Base-by-base conservation (phyloP, 257 asterid species). In the Galeopsis tetrahit region DNA sequence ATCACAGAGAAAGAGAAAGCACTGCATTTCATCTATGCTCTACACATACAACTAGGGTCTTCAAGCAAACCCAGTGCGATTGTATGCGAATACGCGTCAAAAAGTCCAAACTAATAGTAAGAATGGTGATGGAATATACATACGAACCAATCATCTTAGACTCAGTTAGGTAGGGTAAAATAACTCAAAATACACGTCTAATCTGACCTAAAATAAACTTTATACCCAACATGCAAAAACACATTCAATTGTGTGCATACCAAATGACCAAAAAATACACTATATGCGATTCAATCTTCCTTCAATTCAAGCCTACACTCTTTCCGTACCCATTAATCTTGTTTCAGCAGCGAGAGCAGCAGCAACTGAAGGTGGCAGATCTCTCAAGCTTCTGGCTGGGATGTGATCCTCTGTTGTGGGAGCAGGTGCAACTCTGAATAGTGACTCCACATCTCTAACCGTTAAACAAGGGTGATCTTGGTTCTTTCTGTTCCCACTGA, bases 271-370 rank as follows among this genome's bases (percentile, higher is more conserved):
- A 21, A 21, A 21, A 21, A 21, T 21, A 21, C 28, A 21, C 28
- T 21, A 21, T 21, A 21, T 21, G 28, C 28, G 28, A 21, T 21
- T 21, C 28, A 21, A 21, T 21, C 28, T 21, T 21, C 1, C 28
- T 21, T 21, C 28, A 21, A 21, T 21, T 21, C 28, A 21, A 21
- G 28, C 28, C 28, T 21, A 21, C 28, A 21, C 28, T 21, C 67
- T 71, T 68, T 70, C 59, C 31, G 71, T 67, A 32, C 81, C 86
- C 77, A 68, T 80, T 71, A 85, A 77, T 83, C 98, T 86, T 85
- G 85, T 83, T 84, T 94, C 96, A 66, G 98, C 98, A 60, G 98
- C 98, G 46, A 89, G 67, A 7, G 91, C 96, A 71, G 98, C 98
- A 67, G 98, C 97, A 10, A 78, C 85, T n/a, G 96, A 84, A 76